phyloP scores from a whole-genome alignment of 768 basidiomycete species.

The Hygrocybe coccinea region DNA sequence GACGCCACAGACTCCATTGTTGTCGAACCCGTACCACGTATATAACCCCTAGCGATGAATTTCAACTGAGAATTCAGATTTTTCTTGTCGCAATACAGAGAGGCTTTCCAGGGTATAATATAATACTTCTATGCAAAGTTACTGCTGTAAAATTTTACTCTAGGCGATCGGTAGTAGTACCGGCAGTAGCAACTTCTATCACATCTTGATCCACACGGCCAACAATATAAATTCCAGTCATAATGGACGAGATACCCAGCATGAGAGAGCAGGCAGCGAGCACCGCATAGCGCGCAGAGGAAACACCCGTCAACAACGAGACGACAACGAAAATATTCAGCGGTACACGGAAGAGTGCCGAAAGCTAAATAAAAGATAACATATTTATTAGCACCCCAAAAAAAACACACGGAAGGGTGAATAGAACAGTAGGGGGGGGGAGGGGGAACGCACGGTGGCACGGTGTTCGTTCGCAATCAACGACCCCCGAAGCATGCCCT shows the following conservation, averaged over 20 bases:
- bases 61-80: too few species aligned
- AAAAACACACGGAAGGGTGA: too few species aligned
- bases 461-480: conserved; percentile 68
- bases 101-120: too few species aligned
- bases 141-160: not conserved
- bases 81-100: too few species aligned
- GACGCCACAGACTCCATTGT: too few species aligned
- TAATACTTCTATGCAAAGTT: too few species aligned
- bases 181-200: too few species aligned
- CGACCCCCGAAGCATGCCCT: conserved; percentile 65
- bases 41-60: too few species aligned
- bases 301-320: conserved; percentile 64
- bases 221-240: conserved; percentile 50
- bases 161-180: not conserved
- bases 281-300: conserved; percentile 56
- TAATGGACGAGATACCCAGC: conserved; percentile 54
- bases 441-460: conserved; percentile 52
- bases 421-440: too few species aligned
- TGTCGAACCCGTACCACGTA: too few species aligned
- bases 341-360: conserved; percentile 69
- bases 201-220: conserved; percentile 24
- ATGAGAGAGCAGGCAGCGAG: conserved; percentile 54
- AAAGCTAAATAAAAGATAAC: conserved; percentile 39
- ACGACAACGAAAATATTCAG: conserved; percentile 70
- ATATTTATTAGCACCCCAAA: conserved; percentile 6